Percentiles rank a stretch among this genome's conserved stretches.
phyloP scores from a whole-genome alignment of 1,284 basidiomycete genomes.

The Takashimella koratensis region DNA sequence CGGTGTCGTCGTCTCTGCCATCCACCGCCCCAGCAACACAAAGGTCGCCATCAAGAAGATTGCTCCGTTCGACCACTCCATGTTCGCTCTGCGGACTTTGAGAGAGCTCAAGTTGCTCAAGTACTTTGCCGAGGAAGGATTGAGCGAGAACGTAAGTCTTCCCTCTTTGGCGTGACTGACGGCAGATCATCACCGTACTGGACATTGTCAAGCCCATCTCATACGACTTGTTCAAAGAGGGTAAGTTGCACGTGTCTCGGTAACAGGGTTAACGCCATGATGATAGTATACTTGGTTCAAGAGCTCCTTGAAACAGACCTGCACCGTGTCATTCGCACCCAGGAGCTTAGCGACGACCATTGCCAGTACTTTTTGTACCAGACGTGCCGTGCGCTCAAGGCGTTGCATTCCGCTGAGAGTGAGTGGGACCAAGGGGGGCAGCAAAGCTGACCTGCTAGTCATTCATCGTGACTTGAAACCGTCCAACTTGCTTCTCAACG shows the following conservation, averaged over 20 bases:
- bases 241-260: conserved; percentile 20
- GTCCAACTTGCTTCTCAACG: conserved; percentile 89
- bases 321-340: conserved; percentile 69
- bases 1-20: conserved; percentile 73
- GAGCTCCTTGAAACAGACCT: conserved; percentile 74
- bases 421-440: conserved; percentile 9
- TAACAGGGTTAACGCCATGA: conserved; percentile 1
- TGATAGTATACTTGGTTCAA: conserved; percentile 61
- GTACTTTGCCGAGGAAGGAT: conserved; percentile 82
- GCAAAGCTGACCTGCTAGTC: conserved; percentile 51
- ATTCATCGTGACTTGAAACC: conserved; percentile 95
- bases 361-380: conserved; percentile 57
- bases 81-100: conserved; percentile 82
- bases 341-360: conserved; percentile 83
- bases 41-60: conserved; percentile 91
- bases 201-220: conserved; percentile 90
- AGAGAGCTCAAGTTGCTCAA: conserved; percentile 85
- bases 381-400: conserved; percentile 90
- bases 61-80: conserved; percentile 85
- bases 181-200: conserved; percentile 86
- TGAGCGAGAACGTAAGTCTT: conserved; percentile 82
- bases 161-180: not conserved
- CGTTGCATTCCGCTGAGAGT: conserved; percentile 81
- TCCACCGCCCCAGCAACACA: conserved; percentile 71
- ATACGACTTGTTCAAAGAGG: conserved; percentile 89